These are phyloP conservation scores for Sugiyamaella pinicola DNA, from an alignment of 1,139 yeast species.

Conservation along the genomic window DNA sequence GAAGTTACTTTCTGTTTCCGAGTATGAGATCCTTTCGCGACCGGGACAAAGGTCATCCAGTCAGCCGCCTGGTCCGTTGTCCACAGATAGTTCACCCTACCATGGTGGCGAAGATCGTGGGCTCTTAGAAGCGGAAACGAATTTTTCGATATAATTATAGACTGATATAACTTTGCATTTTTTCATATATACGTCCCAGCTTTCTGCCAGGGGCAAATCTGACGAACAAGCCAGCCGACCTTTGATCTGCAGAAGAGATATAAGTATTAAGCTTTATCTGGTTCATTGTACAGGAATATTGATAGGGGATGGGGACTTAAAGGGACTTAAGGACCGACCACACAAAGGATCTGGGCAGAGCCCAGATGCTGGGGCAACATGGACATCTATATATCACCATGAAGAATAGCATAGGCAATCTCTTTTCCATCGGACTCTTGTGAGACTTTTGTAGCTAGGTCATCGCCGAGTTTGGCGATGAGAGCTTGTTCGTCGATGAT, in stretches of 20 bases:
- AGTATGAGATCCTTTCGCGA: conserved; percentile 11
- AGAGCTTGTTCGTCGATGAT: conserved; percentile 48
- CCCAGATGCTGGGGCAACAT: background rate
- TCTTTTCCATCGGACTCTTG: conserved; percentile 57
- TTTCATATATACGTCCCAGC: background rate
- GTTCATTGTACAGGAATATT: no score
- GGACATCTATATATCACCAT: conserved; percentile 54
- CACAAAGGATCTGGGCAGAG: background rate
- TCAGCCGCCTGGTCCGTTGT: background rate
- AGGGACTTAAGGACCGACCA: no score
- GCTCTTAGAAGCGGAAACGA: conserved; percentile 3
- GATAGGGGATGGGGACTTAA: no score
- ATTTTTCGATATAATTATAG: conserved; percentile 8
- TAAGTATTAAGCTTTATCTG: no score
- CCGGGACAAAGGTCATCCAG: conserved; percentile 12
- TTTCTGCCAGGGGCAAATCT: background rate
- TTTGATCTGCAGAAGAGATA: no score
- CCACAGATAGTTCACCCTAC: conserved; percentile 11
- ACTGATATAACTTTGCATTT: conserved; percentile 11
- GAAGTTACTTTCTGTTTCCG: conserved; percentile 43
- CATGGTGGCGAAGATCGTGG: conserved; percentile 10
- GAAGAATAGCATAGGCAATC: conserved; percentile 70
- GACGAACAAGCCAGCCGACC: background rate
- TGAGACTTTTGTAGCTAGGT: conserved; percentile 55
- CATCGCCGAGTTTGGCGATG: conserved; percentile 61